Base-by-base conservation (phyloP, 2,329 filamentous ascomycete genomes). In the Cladophialophora exuberans region DNA sequence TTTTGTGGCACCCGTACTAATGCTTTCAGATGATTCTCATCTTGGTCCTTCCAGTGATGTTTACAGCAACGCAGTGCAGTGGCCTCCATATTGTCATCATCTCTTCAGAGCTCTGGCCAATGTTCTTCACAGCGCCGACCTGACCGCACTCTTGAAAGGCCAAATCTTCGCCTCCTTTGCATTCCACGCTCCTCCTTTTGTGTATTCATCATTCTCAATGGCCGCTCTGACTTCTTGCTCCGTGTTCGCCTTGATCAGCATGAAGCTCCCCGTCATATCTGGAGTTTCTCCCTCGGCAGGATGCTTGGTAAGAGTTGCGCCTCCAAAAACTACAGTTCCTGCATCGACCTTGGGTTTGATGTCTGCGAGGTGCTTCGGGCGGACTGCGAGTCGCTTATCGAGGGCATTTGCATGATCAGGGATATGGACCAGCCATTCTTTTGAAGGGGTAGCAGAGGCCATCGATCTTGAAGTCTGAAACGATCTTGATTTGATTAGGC, bases 131-230 rank as follows among this genome's bases (percentile, higher is more conserved):
- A 62, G 26, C 15, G 61, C 53, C 20, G 59, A 58, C 52, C 63
- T 61, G n/a, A 65, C 55, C 4, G 62, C 63, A 57, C 52, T 57
- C 39, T 33, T 59, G 50, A 65, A 64, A 10, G 62, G 59, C 25
- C 22, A 52, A 13, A 77, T 70, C 65, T 74, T 65, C 60, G 69
- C 83, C 65, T 88, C 88, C 30, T 85, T 81, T 55, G 88, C 68
- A 76, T 96, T 89, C 91, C 91, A 96, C 6, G 95, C 90, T 0
- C 85, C 89, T 38, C 72, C 78, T 57, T 74, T 79, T 7, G 79
- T 77, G 73, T 96, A 96, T 7, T 91, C 76, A 73, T 96, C 91
- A 44, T 82, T 79, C 70, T 81, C 82, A 42, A 96, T 69, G 47
- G 81, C 67, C 64, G 87, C 80, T 35, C 86, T 69, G 2, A 89